Conservation (phyloP, 306 rosid species). For the Prunus davidiana region DNA sequence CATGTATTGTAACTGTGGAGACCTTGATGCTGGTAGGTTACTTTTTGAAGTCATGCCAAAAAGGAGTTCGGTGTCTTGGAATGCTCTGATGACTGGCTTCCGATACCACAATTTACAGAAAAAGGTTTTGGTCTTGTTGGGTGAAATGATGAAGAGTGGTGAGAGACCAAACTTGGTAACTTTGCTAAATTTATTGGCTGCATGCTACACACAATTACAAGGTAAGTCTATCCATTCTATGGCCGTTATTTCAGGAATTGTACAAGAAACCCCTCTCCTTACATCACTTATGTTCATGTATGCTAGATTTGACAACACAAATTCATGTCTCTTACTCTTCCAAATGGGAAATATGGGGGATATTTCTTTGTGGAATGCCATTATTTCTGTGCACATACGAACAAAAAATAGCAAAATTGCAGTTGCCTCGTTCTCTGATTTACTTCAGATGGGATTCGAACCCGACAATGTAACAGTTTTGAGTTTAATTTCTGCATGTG, state of each 20-base stretch:
- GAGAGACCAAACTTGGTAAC: conserved; percentile 31
- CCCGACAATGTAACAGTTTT: conserved; percentile 31
- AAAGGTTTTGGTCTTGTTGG: conserved; percentile 10
- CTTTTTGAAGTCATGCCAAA: conserved; percentile 29
- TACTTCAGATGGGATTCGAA: conserved; percentile 26
- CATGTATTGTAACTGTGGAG: conserved; percentile 35
- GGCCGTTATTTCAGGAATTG: conserved; percentile 16
- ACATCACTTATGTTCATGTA: conserved; percentile 37
- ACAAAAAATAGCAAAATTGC: conserved; percentile 9
- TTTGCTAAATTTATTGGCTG: conserved; percentile 27
- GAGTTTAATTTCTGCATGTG: conserved; percentile 29
- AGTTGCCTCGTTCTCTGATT: conserved; percentile 7
- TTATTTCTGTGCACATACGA: conserved; percentile 25
- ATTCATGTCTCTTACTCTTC: conserved; percentile 19
- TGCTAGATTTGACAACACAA: conserved; percentile 23
- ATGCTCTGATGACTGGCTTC: conserved; percentile 37
- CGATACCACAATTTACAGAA: conserved; percentile 22
- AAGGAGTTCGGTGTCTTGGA: conserved; percentile 31
- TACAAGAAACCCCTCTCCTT: conserved; percentile 19
- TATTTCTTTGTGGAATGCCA: conserved; percentile 34
- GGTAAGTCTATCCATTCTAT: conserved; percentile 36
- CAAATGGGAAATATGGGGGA: conserved; percentile 23
- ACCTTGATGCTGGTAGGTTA: conserved; percentile 28
- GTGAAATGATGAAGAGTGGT: conserved; percentile 17
- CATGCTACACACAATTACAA: conserved; percentile 26